Evolutionary conservation across 1,284 basidiomycete species (phyloP), one percentile per base, ranked within the genome.

Genomic region (Coniferiporia weirii): DNA sequence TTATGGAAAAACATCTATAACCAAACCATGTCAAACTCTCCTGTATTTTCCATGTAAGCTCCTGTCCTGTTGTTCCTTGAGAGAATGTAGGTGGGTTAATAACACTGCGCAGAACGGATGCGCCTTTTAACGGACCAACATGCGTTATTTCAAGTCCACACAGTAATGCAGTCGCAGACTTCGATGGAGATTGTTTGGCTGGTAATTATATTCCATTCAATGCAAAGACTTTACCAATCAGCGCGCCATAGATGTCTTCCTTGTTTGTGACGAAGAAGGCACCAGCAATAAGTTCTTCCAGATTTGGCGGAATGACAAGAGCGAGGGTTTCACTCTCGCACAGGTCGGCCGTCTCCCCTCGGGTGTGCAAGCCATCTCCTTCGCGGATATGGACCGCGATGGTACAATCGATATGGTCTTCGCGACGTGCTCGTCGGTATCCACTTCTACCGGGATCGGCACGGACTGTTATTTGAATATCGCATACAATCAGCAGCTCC

Each of bases 321-420:
- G 79, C 15, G 73, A 80, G 3, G 90, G 90, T 0, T 98, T 93
- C 72, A 73, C 74, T 2, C 77, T 96, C 2, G 82, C 87, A 0
- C 82, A 85, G 58, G 74, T 81, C 52, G 89, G 87, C 3, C 67
- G 76, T 13, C 78, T 99, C 22, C 96, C 97, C 0, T 66, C 76
- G 9, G 93, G 92, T 0, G 80, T 85, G 1, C 93, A 93, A 63
- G 77, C 87, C 0, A 81, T 98, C 19, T 84, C 89, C 0, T 98
- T 98, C 67, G 94, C 92, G 19, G 97, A 99, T 66, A 84, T 99
- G 66, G 91, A 97, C 69, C 85, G 97, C 12, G 97, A 99, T 67
- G 96, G 96, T 0, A 96, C 95, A 0, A 91, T 98, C 49, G 96
- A 99, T 71, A 85, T 99, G 78, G 80, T 99, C 52, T 95, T 98